Base-by-base conservation (phyloP, 345 rosid genomes). In the Firmiana major region DNA sequence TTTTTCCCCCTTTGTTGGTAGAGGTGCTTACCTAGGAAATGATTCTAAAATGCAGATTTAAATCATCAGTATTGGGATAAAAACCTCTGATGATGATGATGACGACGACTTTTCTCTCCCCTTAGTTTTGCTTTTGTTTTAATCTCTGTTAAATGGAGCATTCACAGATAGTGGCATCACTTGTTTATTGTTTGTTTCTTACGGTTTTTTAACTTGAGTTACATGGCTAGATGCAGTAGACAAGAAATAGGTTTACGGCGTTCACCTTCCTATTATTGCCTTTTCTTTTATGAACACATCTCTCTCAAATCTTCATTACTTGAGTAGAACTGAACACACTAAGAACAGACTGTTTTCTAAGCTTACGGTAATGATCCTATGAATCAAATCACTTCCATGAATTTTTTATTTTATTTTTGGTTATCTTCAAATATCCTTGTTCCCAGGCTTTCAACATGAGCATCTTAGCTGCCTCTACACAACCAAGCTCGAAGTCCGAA, bases 371-470 rank as follows among this genome's bases (percentile, higher is more conserved):
- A 48, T 7, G 13, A 46, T 46, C n/a, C 31, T 68, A 8, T 21
- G 40, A 28, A 28, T 71, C 59, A 49, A 69, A 16, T 71, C 19
- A 45, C 15, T 15, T 6, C 34, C 34, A 31, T 31, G 34, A 31
- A n/a, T n/a, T n/a, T n/a, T 31, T 31, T 1, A 1, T 73, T 21
- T 16, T 9, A 0, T 49, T 24, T 48, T 26, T 24, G 17, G 17
- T 9, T 49, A 16, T 58, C 42, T 28, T 45, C 53, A 10, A 67
- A 40, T 63, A 17, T 24, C 49, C 38, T 42, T 73, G 13, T 53
- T 1, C 26, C 11, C 86, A 95, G 99, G 94, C 92, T 75, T 95
- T 95, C 86, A 91, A 92, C 86, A 88, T 93, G 98, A 92, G 97
- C 74, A 89, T 93, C 67, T 84, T 93, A 85, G 96, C 97, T 63